Base-by-base conservation (phyloP, 1,284 basidiomycete species). In the Ganoderma sinense region DNA sequence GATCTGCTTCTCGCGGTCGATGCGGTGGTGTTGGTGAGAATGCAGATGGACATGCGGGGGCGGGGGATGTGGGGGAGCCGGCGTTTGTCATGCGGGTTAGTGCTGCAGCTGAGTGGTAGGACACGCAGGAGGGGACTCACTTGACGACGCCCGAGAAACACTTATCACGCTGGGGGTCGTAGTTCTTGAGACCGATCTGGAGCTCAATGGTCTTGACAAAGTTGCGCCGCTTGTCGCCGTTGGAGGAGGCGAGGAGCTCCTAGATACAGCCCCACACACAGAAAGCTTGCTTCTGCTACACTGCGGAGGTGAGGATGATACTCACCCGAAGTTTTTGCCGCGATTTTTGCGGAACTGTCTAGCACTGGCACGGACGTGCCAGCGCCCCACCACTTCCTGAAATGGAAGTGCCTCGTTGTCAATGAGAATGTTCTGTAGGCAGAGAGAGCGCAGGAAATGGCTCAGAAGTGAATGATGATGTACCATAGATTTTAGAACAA, bases 11-110 rank as follows among this genome's bases (percentile, higher is more conserved):
- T 97, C 97, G 81, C 96, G 95, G 86, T 99, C 97, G 83, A 99
- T 98, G 85, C 98, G 81, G 94, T 94, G 64, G 97, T 97, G 86
- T 99, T 98, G 75, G 97, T 98, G 77, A 99, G 94, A 90, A 99
- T 98, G 90, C 97, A 99, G 82, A 99, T 93, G 79, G 94, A 95
- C 97, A 99, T 99, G 86, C 97, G 94, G 70, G 97, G 97, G 78
- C 97, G 96, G 78, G 98, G 98, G 76, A 99, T 91, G 82, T 98
- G 91, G 79, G 97, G 97, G 69, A 99, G 91, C 87, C 95, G 96
- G 76, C 56, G 62, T 14, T 53, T 18, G 55, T 23, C 10, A 16
- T 23, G 68, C 18, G n/a, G 74, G 63, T 72, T 33, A 69, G 51
- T 36, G 14, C 16, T 55, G 63, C 7, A n/a, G n/a, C n/a, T n/a